Conservation (phyloP, 2,329 filamentous ascomycete species). For the Botryotinia convoluta region DNA sequence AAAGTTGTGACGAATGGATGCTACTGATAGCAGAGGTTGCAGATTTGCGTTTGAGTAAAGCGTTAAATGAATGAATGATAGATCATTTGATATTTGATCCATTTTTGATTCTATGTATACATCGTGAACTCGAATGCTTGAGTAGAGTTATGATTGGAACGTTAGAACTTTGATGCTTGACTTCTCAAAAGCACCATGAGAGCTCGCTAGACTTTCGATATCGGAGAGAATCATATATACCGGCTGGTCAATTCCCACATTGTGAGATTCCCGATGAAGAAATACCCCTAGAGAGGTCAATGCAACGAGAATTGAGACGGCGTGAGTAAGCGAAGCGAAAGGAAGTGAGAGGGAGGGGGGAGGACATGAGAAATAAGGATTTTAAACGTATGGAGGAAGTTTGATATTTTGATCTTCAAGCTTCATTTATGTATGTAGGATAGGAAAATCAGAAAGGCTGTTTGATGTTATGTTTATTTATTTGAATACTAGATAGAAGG, state of each 20-base stretch:
- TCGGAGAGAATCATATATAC: neutral
- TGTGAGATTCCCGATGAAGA: fast-evolving
- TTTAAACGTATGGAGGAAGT: neutral
- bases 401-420: neutral
- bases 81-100: neutral
- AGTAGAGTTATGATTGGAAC: neutral
- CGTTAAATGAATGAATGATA: neutral
- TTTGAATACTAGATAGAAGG: neutral
- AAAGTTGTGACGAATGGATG: neutral
- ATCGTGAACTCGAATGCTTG: neutral
- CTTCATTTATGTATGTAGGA: neutral
- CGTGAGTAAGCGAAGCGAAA: neutral
- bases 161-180: neutral
- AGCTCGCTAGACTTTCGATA: neutral
- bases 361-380: neutral
- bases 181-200: neutral
- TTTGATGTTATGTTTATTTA: neutral
- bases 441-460: neutral
- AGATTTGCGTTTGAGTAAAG: neutral
- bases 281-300: neutral
- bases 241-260: neutral
- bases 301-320: neutral
- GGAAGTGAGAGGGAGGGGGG: neutral
- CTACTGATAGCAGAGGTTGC: neutral
- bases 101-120: neutral